Evolutionary conservation across 164 flowering plant species (phyloP), one percentile per base, ranked within the genome.

Genomic region (Piper longum): DNA sequence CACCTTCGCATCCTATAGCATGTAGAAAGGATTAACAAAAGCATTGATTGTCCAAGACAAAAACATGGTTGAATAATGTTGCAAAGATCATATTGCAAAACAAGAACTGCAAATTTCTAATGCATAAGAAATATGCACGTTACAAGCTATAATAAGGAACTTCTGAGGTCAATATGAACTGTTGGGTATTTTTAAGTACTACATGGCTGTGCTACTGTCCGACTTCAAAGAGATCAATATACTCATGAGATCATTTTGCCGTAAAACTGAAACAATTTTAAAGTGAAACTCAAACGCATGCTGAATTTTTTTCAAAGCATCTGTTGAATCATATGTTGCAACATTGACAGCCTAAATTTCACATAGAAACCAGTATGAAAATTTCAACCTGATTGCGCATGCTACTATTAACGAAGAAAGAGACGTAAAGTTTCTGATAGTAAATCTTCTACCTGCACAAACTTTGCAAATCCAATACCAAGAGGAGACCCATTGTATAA

Each of bases 401-500:
- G 16, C 36, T 16, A 56, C 16, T 3, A 26, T 4, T 26, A 16
- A 56, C 19, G 8, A 17, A 7, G 11, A 56, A 17, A 17, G 5
- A 9, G 17, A 26, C 36, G 2, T 26, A 2, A 14, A 16, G 6
- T 7, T 16, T 26, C n/a, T 57, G 42, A n/a, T 39, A 45, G 64
- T 54, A 26, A 51, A 16, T 12, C 52, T 26, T 17, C 40, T 69
- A 89, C 99, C 92, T 90, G 99, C 44, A 93, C 87, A 80, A 93
- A 93, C 74, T 85, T 93, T 5, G 83, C 84, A 79, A 93, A 93
- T 65, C 95, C 95, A 78, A 85, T 73, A 66, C 85, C 81, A 62
- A 93, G 89, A 5, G 99, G 97, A 43, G 97, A 84, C 66, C 99
- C 99, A 85, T 90, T 85, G 71, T 85, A 93, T 57, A 93, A 71